These are phyloP conservation scores for Neurospora cerealis DNA, from an alignment of 495 filamentous ascomycete species.

Conservation along the genomic window DNA sequence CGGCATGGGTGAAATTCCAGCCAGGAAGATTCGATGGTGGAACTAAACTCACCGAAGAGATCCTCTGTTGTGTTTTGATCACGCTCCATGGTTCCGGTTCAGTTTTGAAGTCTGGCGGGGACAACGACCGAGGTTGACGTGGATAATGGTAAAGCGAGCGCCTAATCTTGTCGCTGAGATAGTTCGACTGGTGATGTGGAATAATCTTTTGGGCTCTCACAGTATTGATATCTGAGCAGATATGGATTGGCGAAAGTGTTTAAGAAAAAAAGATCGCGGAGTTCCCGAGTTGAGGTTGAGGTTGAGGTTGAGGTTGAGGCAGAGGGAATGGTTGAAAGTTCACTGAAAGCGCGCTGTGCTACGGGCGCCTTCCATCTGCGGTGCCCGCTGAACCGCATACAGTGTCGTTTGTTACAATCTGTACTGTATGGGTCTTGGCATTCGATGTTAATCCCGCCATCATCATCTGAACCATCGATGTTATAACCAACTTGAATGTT, in stretches of 20 bases:
- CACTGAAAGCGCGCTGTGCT: background rate
- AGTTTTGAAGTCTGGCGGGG: background rate
- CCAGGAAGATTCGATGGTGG: too few species aligned
- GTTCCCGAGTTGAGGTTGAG: background rate
- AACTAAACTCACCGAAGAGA: background rate
- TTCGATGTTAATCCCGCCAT: background rate
- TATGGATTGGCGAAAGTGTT: background rate
- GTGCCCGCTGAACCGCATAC: background rate
- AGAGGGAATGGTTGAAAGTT: background rate
- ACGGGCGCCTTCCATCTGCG: background rate
- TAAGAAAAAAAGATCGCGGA: background rate
- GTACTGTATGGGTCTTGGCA: background rate
- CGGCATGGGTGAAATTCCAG: too few species aligned
- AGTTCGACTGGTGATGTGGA: background rate
- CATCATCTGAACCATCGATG: background rate
- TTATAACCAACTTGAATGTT: too few species aligned
- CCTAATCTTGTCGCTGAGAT: background rate
- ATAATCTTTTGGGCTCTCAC: background rate
- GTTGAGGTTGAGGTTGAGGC: background rate
- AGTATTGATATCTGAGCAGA: background rate
- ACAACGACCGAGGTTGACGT: background rate
- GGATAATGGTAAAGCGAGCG: background rate
- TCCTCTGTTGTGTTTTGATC: background rate
- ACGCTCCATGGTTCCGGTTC: background rate
- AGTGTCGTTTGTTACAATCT: background rate